These are phyloP conservation scores for Actinomucor elegans DNA, from an alignment of 371 early-diverging fungal genomes.

Conservation along the genomic window DNA sequence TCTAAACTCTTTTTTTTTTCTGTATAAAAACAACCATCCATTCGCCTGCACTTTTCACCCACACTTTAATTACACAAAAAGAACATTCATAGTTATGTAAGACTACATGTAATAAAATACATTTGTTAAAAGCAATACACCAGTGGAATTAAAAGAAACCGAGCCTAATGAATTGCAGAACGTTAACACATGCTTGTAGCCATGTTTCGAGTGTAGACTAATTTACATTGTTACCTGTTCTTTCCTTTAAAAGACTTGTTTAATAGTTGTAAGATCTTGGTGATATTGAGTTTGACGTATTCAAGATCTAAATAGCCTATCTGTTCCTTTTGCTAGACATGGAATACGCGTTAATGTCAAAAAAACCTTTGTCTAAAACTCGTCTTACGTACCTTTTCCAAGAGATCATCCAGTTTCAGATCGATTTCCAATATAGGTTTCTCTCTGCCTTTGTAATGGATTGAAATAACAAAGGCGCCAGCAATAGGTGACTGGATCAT, in stretches of 20 bases:
- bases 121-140: no score
- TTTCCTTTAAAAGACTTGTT: constrained; percentile 50
- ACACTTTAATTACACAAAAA: no score
- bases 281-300: constrained; percentile 83
- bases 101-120: no score
- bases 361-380: not conserved
- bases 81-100: no score
- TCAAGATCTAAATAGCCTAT: constrained; percentile 84
- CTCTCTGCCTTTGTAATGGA: constrained; percentile 86
- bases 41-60: no score
- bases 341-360: not conserved
- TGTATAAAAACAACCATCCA: no score
- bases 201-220: no score
- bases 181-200: not conserved
- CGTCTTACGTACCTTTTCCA: constrained; percentile 62
- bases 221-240: constrained; percentile 29
- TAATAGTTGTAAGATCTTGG: constrained; percentile 37
- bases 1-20: no score
- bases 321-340: constrained; percentile 81
- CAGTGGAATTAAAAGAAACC: not conserved
- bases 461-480: constrained; percentile 83
- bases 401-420: constrained; percentile 88
- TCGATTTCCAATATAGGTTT: constrained; percentile 94
- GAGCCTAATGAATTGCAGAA: not conserved
- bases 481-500: constrained; percentile 81